Conservation (phyloP, 208 protist species). For the Leishmania tarentolae region DNA sequence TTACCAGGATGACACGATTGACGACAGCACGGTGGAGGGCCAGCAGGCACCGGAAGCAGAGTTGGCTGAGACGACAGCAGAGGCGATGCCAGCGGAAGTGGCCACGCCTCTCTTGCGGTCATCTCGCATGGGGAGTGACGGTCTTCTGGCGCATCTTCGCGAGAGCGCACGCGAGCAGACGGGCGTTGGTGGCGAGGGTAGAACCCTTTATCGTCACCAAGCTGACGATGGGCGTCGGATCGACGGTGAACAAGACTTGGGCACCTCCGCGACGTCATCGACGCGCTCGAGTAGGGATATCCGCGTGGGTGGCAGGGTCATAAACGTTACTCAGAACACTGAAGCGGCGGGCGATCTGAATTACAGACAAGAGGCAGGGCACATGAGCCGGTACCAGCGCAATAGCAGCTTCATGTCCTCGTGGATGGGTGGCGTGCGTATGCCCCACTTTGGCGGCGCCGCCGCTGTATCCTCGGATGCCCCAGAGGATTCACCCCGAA, state of each 20-base stretch:
- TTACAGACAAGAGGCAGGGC: background rate
- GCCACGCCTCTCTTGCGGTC: background rate
- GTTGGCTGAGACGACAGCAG: background rate
- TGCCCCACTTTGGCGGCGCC: background rate
- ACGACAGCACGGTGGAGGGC: background rate
- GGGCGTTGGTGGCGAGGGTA: background rate
- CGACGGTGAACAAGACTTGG: background rate
- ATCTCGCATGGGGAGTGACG: background rate
- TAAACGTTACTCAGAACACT: background rate
- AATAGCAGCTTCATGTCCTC: conserved; percentile 16
- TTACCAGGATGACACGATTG: background rate
- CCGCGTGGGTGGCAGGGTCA: background rate
- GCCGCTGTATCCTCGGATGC: background rate
- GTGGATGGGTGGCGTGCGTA: conserved; percentile 14
- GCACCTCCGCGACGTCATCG: background rate
- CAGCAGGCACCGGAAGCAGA: background rate
- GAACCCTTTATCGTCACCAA: background rate
- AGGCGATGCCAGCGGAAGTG: background rate
- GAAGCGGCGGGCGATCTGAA: background rate
- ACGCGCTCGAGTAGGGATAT: background rate
- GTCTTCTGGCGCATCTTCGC: background rate
- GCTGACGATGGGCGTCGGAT: background rate
- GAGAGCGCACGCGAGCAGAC: too few relatives aligned
- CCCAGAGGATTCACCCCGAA: conserved; percentile 19
- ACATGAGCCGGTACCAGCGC: background rate